Percentiles rank a stretch among this genome's conserved stretches.
These are phyloP conservation scores for Arthroderma sp. DNA, from an alignment of 2,329 filamentous ascomycete genomes.

Conservation along the genomic window DNA sequence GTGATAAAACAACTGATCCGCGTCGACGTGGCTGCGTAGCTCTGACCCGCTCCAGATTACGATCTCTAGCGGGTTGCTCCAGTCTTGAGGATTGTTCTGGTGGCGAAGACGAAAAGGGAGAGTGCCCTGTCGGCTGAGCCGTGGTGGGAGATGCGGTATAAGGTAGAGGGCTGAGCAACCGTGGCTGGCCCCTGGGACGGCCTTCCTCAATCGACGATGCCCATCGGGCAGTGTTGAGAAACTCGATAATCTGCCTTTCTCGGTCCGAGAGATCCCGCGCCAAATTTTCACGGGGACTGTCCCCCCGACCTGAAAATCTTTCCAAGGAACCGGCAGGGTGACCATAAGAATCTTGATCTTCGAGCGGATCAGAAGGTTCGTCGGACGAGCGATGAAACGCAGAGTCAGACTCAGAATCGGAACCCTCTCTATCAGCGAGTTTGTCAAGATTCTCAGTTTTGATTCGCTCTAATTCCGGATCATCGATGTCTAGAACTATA, in stretches of 20 bases:
- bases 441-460: constrained; percentile 18
- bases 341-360: background rate
- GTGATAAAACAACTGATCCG: constrained; percentile 29
- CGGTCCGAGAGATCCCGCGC: constrained; percentile 28
- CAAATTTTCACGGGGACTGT: constrained; percentile 20
- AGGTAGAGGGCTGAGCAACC: constrained; percentile 18
- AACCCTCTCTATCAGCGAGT: constrained; percentile 15
- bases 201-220: constrained; percentile 16
- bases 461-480: constrained; percentile 21
- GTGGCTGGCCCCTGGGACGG: constrained; percentile 14
- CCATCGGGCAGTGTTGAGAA: constrained; percentile 29
- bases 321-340: background rate
- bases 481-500: constrained; percentile 24
- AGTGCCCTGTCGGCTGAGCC: constrained; percentile 16
- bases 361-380: background rate
- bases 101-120: constrained; percentile 22
- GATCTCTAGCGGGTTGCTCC: constrained; percentile 20
- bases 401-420: constrained; percentile 13
- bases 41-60: constrained; percentile 17
- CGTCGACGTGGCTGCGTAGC: constrained; percentile 23
- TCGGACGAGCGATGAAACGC: background rate
- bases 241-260: constrained; percentile 31
- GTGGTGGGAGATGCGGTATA: constrained; percentile 16
- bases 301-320: constrained; percentile 1
- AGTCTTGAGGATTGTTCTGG: constrained; percentile 17